These are phyloP conservation scores for Mycosarcoma maydis DNA, from an alignment of 1,284 basidiomycete species.

Conservation along the genomic window DNA sequence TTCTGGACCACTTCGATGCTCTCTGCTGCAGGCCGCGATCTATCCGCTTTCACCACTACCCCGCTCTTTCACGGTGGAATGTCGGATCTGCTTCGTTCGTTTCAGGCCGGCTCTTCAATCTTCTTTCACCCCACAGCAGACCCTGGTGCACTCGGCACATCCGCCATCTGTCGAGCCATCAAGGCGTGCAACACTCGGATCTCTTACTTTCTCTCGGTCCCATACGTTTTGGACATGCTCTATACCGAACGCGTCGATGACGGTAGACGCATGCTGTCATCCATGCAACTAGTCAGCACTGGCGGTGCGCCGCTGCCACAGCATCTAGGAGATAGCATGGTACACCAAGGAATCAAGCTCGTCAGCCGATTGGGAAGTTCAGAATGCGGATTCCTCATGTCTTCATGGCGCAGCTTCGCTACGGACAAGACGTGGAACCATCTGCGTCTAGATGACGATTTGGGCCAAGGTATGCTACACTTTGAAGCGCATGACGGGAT, in stretches of 20 bases:
- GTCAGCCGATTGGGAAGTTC: constrained; percentile 73
- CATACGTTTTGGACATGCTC: constrained; percentile 71
- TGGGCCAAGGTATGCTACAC: constrained; percentile 28
- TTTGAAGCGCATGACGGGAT: constrained; percentile 29
- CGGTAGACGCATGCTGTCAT: constrained; percentile 69
- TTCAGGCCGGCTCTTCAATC: constrained; percentile 67
- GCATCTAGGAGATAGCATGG: constrained; percentile 73
- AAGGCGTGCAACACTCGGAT: constrained; percentile 45
- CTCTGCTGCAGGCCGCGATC: constrained; percentile 43
- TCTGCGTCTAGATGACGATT: constrained; percentile 68
- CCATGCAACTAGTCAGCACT: constrained; percentile 72
- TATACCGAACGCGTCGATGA: constrained; percentile 69
- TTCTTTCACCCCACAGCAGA: constrained; percentile 67
- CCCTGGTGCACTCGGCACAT: constrained; percentile 62
- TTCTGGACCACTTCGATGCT: constrained; percentile 51
- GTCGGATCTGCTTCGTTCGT: constrained; percentile 68
- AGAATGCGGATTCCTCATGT: constrained; percentile 70
- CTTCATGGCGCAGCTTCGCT: constrained; percentile 71
- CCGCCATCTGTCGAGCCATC: constrained; percentile 63
- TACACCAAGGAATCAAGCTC: constrained; percentile 71
- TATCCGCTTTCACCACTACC: constrained; percentile 68
- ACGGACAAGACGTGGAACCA: constrained; percentile 75
- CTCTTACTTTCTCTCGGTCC: constrained; percentile 68
- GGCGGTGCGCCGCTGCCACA: constrained; percentile 69
- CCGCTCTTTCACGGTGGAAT: constrained; percentile 70